Conservation (phyloP, 495 filamentous ascomycete genomes). For the Penicillium fimorum region DNA sequence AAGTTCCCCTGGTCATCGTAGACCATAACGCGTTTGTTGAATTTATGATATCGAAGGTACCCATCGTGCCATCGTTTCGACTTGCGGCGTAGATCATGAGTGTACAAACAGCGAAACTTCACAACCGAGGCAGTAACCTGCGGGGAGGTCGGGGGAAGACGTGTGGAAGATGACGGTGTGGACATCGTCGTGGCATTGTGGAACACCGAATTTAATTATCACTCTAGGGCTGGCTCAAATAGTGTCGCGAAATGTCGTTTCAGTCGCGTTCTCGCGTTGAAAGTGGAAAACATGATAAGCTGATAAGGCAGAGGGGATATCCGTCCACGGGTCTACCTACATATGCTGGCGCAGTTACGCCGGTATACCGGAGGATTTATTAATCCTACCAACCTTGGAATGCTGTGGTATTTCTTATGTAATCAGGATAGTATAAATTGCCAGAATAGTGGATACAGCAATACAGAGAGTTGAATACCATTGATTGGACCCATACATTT, state of each 20-base stretch:
- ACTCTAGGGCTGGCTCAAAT: constrained; percentile 1
- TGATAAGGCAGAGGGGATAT: no score
- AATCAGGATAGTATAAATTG: no score
- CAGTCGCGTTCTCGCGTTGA: neutral
- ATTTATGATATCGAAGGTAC: constrained; percentile 78
- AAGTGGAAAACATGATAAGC: neutral
- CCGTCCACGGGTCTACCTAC: no score
- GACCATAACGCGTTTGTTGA: constrained; percentile 90
- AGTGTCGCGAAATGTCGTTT: neutral
- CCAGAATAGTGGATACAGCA: no score
- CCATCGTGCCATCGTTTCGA: constrained; percentile 94
- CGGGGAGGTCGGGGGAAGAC: constrained; percentile 32
- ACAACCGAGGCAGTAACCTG: constrained; percentile 72
- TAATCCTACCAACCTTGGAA: no score
- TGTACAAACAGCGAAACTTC: constrained; percentile 83
- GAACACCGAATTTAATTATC: neutral
- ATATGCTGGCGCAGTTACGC: no score
- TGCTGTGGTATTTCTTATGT: no score
- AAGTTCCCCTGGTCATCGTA: constrained; percentile 79
- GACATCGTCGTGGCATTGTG: constrained; percentile 30
- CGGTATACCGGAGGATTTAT: no score
- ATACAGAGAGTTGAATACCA: no score
- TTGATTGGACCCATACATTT: no score
- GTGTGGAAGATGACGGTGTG: constrained; percentile 25
- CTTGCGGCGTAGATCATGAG: constrained; percentile 78